A percentile compares a stretch with the other conserved stretches of the same genome.
Conservation (phyloP, 2,329 filamentous ascomycete genomes). For the Cytospora schulzeri region DNA sequence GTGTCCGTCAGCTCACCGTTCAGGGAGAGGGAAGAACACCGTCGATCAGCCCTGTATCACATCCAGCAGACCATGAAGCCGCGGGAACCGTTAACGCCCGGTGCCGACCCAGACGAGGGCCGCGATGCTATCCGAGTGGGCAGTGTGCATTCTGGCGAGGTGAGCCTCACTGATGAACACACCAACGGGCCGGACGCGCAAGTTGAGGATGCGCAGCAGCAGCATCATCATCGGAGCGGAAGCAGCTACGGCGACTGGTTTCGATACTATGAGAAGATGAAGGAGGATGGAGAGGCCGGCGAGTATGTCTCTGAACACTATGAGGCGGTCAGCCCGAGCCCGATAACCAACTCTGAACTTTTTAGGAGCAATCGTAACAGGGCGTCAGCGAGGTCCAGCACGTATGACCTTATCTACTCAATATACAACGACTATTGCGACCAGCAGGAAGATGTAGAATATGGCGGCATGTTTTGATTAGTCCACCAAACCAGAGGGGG, state of each 20-base stretch:
- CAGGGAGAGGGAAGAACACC: background rate
- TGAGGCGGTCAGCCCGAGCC: background rate
- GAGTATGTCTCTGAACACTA: background rate
- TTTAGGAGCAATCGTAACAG: background rate
- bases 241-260: constrained; percentile 20
- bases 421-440: constrained; percentile 23
- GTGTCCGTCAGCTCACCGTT: constrained; percentile 5
- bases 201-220: constrained; percentile 1
- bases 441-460: background rate
- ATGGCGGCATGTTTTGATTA: background rate
- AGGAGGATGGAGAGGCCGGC: background rate
- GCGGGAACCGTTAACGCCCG: constrained; percentile 2
- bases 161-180: background rate
- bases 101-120: background rate
- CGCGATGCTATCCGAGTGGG: constrained; percentile 13
- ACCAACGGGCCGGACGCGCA: constrained; percentile 3
- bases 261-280: constrained; percentile 15
- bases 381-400: constrained; percentile 1
- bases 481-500: background rate
- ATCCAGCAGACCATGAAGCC: constrained; percentile 16
- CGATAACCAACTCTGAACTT: background rate
- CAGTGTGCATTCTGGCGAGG: constrained; percentile 11
- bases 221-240: background rate
- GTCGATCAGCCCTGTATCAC: constrained; percentile 16
- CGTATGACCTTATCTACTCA: constrained; percentile 22